Evolutionary conservation across 148 eudicot species (phyloP), one percentile per base, ranked within the genome.

Genomic region (Rheum nobile): DNA sequence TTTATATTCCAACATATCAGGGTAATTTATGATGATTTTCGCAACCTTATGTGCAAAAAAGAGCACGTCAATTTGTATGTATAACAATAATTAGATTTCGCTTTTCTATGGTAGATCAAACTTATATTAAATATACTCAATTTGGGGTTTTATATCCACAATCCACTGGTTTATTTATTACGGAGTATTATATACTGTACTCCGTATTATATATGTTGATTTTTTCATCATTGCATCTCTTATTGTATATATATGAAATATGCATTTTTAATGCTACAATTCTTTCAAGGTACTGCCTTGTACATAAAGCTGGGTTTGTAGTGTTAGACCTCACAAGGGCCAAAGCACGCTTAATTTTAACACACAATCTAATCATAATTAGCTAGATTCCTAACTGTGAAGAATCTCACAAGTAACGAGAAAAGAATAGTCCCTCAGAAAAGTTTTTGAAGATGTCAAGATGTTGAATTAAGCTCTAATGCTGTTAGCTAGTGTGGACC

Each of bases 391-490:
- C 13, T 21, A 54, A 22, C 63, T 54, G 63, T 24, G 14, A 31
- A 54, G 63, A 54, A 54, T 54, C 63, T 54, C 63, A 54, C 63
- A 54, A 54, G 63, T 54, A 54, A 54, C 63, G 63, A 54, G 21
- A 54, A 54, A 54, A 54, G 19, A 54, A 22, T 7, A 50, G 0
- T 4, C 28, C 24, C 10, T 52, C 24, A n/a, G 26, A 52, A 52
- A 5, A 21, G 24, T 52, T n/a, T 43, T 54, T 21, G 63, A 54
- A 8, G 63, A n/a, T 9, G 63, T 8, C n/a, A n/a, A n/a, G n/a
- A n/a, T n/a, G n/a, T n/a, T n/a, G n/a, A n/a, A n/a, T 54, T 2
- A 54, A 21, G 63, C 4, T 54, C 6, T 47, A 47, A 47, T 17
- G 21, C 9, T 42, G 1, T 42, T 12, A 38, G 6, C 16, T 19